phyloP scores from a whole-genome alignment of 768 basidiomycete species.

The Trichaptum fuscoviolaceum region DNA sequence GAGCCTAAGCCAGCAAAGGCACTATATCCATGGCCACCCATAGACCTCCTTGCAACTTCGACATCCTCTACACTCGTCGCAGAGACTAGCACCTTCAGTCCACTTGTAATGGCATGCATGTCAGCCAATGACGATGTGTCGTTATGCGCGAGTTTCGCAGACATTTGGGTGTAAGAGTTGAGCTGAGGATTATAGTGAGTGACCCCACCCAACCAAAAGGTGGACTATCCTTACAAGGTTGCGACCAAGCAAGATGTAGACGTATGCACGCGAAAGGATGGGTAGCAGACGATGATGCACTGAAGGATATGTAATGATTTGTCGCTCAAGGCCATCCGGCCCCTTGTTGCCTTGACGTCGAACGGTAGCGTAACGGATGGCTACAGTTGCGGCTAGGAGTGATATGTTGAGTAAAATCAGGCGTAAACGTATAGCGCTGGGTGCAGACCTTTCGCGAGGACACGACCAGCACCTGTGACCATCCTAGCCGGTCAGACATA shows the following conservation, averaged over 20 bases:
- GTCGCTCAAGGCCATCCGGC: constrained; percentile 51
- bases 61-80: constrained; percentile 49
- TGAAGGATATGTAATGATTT: constrained; percentile 69
- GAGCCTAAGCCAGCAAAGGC: constrained; percentile 61
- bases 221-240: constrained; percentile 39
- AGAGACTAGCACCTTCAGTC: constrained; percentile 58
- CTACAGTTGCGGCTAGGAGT: constrained; percentile 46
- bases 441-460: constrained; percentile 54
- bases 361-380: constrained; percentile 69
- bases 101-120: constrained; percentile 65
- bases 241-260: constrained; percentile 59
- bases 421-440: not conserved
- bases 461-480: constrained; percentile 57
- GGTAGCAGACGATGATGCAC: constrained; percentile 69
- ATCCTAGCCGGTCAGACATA: constrained; percentile 37
- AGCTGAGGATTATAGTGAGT: constrained; percentile 7
- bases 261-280: constrained; percentile 61
- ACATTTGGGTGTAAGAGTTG: constrained; percentile 45
- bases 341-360: constrained; percentile 59
- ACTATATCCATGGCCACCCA: constrained; percentile 79
- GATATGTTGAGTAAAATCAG: not conserved
- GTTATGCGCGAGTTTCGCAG: constrained; percentile 43
- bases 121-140: constrained; percentile 64
- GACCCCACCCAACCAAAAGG: not conserved
- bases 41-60: constrained; percentile 59